Evolutionary conservation across 805 yeast species (phyloP), one percentile per base, ranked within the genome.

Genomic region (Lachancea waltii): DNA sequence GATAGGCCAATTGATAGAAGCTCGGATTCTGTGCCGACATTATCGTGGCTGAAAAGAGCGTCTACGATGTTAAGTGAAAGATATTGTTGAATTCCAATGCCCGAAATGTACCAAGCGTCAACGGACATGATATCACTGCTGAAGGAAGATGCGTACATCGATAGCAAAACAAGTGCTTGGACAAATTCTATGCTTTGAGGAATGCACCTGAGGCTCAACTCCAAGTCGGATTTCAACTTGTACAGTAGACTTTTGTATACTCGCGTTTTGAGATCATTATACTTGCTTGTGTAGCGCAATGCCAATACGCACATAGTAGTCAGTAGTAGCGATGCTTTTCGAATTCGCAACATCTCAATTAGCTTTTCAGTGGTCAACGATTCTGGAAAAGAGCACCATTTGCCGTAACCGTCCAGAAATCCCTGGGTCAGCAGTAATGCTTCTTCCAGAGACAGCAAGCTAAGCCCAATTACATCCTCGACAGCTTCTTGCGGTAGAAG

Each of bases 311-410:
- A 81, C 42, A 83, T 75, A 0, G 78, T 69, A 1, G 85, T 79
- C 11, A 83, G 58, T n/a, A 84, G 62, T 26, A 84, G 61, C 1
- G 89, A 77, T 15, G 84, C 77, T 26, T 69, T 65, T 11, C 49
- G 48, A 17, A 51, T 42, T 27, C 76, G 54, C 29, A 82, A 65
- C 23, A 70, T 56, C 4, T 65, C 69, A 7, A 81, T 62, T 16
- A 83, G 61, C 24, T 62, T 64, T 14, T 63, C 69, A 0, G 79
- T 68, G 4, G 77, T 53, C 24, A 72, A 51, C 10, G 63, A 63
- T 21, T 70, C 70, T 0, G 89, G 86, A 35, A 83, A 75, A 38
- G 83, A 75, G 3, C 81, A 77, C 94, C 94, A 84, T 21, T 85
- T 68, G 4, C 87, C 85, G 51, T 79, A 83, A 49, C 81, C 70